Evolutionary conservation across 768 basidiomycete genomes (phyloP).

Genomic region (Russula dissimulans): DNA sequence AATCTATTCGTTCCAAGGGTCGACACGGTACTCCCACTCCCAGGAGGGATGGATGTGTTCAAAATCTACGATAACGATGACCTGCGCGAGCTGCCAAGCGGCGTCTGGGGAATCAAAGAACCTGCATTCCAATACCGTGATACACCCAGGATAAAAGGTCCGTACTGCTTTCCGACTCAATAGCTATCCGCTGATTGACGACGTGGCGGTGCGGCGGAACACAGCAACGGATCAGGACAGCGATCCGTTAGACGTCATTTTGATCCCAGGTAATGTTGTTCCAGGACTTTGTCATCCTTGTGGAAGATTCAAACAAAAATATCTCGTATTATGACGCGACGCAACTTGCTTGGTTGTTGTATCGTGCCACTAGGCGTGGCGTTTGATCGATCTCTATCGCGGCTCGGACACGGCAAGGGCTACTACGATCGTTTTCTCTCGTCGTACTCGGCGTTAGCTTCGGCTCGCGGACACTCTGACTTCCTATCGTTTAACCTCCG

Average conservation of each 20-base stretch:
- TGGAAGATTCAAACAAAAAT: not conserved
- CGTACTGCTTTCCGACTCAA: constrained; percentile 17
- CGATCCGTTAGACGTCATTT: not conserved
- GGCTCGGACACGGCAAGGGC: constrained; percentile 76
- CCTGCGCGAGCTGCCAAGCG: constrained; percentile 44
- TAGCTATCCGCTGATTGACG: not conserved
- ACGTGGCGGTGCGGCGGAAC: not conserved
- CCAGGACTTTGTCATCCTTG: not conserved
- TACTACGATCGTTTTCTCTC: constrained; percentile 73
- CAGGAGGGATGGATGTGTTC: constrained; percentile 55
- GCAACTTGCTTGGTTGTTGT: too few relatives aligned
- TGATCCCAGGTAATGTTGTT: constrained; percentile 18
- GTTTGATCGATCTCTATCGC: constrained; percentile 58
- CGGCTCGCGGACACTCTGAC: constrained; percentile 26
- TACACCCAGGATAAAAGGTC: constrained; percentile 43
- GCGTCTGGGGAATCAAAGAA: constrained; percentile 71
- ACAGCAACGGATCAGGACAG: not conserved
- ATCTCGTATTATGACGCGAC: too few relatives aligned
- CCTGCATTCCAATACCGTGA: constrained; percentile 40
- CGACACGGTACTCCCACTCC: constrained; percentile 29
- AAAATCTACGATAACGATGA: constrained; percentile 52
- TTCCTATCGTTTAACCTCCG: not conserved
- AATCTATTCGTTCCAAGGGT: constrained; percentile 65
- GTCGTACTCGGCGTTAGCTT: constrained; percentile 32
- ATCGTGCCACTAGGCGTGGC: constrained; percentile 45